Evolutionary conservation across 2,329 filamentous ascomycete species (phyloP), one percentile per base, ranked within the genome.

Genomic region (Ceratocystis destructans): DNA sequence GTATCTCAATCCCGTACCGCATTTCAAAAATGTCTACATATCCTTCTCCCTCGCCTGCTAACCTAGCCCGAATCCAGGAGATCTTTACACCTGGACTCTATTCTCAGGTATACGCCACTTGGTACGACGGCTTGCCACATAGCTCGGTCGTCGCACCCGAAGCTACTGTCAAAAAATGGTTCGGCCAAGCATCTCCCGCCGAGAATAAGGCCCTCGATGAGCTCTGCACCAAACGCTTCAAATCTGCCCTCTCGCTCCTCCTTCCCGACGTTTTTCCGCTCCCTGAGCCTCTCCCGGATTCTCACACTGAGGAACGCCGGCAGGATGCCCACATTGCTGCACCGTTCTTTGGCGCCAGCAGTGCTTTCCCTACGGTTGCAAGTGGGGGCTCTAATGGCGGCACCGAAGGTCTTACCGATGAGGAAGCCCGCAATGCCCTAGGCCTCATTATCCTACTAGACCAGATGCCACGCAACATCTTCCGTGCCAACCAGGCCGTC

Each of bases 381-480:
- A 33, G 33, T 12, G 41, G 61, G 3, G 41, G 33, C 22, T 33
- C 10, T 4, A 20, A 20, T 20, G 44, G 22, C 61, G 17, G 41
- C 33, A 46, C 33, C n/a, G 45, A 28, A 41, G 31, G 17, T 67
- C 69, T 45, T 3, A 57, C 48, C n/a, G 48, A 62, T 1, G 66
- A 50, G 7, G 45, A 48, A 2, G 71, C 76, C 0, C 64, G 72
- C 5, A 75, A 77, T 69, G 77, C 75, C 73, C 74, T 87, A 1
- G 77, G 78, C 57, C 72, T 87, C 0, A 70, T 84, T 4, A 70
- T 87, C 1, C 76, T 87, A 1, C 77, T 87, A 1, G 85, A 87
- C 69, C 85, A 87, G 71, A 77, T 87, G 53, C 77, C 84, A 0
- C 80, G 85, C 1, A 87, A 87, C 71, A 77, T 82, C 69, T 84